Evolutionary conservation across 1,284 basidiomycete species (phyloP), one percentile per base, ranked within the genome.

Genomic region (Rhodotorula sp.): DNA sequence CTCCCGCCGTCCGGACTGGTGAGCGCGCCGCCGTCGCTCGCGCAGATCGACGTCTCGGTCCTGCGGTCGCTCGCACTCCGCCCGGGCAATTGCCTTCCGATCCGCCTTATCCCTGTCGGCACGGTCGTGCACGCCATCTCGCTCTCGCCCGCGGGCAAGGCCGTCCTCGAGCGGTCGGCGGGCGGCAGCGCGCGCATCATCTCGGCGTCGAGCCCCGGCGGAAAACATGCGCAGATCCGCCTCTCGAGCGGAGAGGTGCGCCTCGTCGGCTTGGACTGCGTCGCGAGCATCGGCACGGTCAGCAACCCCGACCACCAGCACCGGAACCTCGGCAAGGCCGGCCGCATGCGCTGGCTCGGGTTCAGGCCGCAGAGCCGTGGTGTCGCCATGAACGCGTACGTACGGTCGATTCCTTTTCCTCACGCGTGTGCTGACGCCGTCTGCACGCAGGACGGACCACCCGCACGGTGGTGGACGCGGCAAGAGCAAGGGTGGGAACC

Each of bases 391-490:
- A 99, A 99, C 83, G 90, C 93, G 87, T 94, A 82, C 62, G 50
- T 50, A 15, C 39, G 3, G 3, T 13, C 48, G 25, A 12, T 25
- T 50, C 54, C 34, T 29, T 56, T 22, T 61, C 44, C 34, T 4
- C 22, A 25, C 44, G 34, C 27, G 12, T 46, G 51, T 17, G 5
- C 17, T 41, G n/a, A 34, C 21, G 22, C 87, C 72, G 44, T 44
- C 15, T 19, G 48, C 22, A 5, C 19, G n/a, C 50, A 51, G 50
- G 50, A 51, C 50, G 50, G 96, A 98, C 83, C 96, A 99, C 83
- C 95, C 96, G 74, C 94, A 94, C 82, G 96, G 96, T 84, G 96
- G 96, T 85, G 95, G 96, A 81, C 90, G 96, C 84, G 96, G 96
- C 80, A 97, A 97, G 84, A 92, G 90, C 71, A 98, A 98, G 87